Evolutionary conservation across 305 asterid species (phyloP).

Genomic region (Euphrasia arctica): DNA sequence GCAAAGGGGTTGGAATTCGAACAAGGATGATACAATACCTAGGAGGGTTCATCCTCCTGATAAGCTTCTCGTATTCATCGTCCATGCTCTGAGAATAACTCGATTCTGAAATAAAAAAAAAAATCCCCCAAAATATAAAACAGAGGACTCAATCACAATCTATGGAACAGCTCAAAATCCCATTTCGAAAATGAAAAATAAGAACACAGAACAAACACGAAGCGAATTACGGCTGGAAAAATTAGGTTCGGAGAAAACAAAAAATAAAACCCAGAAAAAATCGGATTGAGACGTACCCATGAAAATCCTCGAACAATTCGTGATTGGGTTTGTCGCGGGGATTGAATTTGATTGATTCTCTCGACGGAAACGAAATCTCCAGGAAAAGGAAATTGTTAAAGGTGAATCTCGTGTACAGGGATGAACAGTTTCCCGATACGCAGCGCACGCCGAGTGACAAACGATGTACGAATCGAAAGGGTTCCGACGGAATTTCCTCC

Average conservation of each 20-base stretch:
- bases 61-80: constrained; percentile 88
- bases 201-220: too few species aligned
- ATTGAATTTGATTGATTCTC: constrained; percentile 29
- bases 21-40: constrained; percentile 39
- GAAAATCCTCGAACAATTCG: constrained; percentile 27
- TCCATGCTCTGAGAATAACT: constrained; percentile 76
- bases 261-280: neutral
- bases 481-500: constrained; percentile 26
- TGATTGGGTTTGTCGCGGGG: constrained; percentile 24
- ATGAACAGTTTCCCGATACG: constrained; percentile 14
- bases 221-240: constrained; percentile 2
- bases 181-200: neutral
- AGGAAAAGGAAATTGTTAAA: neutral
- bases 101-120: constrained; percentile 27
- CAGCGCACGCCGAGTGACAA: constrained; percentile 19
- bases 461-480: constrained; percentile 20
- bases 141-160: too few species aligned
- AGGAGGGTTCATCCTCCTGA: constrained; percentile 96
- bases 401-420: constrained; percentile 11
- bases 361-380: constrained; percentile 16
- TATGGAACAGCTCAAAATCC: constrained; percentile 19
- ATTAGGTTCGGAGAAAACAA: neutral
- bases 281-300: constrained; percentile 40
- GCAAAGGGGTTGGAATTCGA: neutral
- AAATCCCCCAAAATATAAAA: too few species aligned